Percentiles rank a stretch among this genome's conserved stretches.
Conservation (phyloP, 208 protist species). For the Wallacemonas sp. region DNA sequence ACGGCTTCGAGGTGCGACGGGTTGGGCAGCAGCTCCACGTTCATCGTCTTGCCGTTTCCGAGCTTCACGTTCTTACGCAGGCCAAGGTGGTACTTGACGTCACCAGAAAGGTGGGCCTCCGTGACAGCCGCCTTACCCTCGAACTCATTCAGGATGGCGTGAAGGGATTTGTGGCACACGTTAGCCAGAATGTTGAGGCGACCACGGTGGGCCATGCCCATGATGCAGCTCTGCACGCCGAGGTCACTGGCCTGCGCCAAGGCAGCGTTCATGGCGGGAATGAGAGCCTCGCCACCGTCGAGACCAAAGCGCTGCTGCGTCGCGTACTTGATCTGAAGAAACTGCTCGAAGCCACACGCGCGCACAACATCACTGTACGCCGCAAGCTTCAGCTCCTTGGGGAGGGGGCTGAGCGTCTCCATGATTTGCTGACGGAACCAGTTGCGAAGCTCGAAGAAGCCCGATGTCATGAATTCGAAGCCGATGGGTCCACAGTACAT, state of each 20-base stretch:
- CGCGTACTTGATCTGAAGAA: constrained; percentile 92
- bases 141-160: constrained; percentile 91
- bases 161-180: constrained; percentile 93
- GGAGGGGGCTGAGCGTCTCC: constrained; percentile 62
- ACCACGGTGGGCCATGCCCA: constrained; percentile 98
- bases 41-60: constrained; percentile 79
- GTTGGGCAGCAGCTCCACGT: constrained; percentile 97
- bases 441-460: constrained; percentile 91
- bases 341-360: constrained; percentile 91
- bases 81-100: constrained; percentile 99
- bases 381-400: constrained; percentile 51
- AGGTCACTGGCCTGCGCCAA: constrained; percentile 81
- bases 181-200: constrained; percentile 97
- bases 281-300: constrained; percentile 96
- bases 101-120: constrained; percentile 65
- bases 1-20: constrained; percentile 99
- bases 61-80: constrained; percentile 61
- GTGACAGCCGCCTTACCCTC: constrained; percentile 50
- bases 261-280: constrained; percentile 94
- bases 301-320: constrained; percentile 97
- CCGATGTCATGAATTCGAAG: constrained; percentile 97
- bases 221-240: constrained; percentile 89
- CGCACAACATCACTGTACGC: constrained; percentile 88
- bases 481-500: constrained; percentile 94
- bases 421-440: constrained; percentile 93